Base-by-base conservation (phyloP, 768 basidiomycete species). In the Sarcodon sp. region DNA sequence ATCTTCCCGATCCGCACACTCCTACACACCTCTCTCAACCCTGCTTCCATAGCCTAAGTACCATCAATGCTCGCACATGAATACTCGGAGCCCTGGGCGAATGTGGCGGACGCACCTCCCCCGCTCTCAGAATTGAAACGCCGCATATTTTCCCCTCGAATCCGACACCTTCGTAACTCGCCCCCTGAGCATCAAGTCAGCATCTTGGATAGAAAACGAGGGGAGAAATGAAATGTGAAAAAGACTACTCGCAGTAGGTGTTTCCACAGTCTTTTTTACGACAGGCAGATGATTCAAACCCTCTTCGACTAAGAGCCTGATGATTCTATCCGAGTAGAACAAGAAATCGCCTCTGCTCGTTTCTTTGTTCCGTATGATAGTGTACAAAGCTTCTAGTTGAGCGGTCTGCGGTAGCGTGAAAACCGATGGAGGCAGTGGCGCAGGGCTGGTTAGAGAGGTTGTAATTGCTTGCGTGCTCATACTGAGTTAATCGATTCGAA, bases 101-200 rank as follows among this genome's bases (percentile, higher is more conserved):
- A 33, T 27, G 21, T 36, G 32, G 21, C 43, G 44, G 10, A 46
- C 13, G 55, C 57, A 83, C 84, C 79, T 94, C 90, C 54, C 94
- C 94, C 7, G 91, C 91, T 12, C 94, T 75, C 57, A 97, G 73
- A 58, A 97, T 97, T 4, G 89, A 92, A 18, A 97, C 92, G 12
- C 92, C 92, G 58, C 92, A 94, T 52, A 97, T 94, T 69, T 90
- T 89, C 6, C 94, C 94, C 59, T 94, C 84, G 58, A 99, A 99
- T 0, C 89, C 84, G 1, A 97, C 90, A 13, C 94, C 94, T 49
- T 88, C 77, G 61, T 93, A 96, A 7, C 71, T 72, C 46, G 79
- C 76, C 46, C 92, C 92, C 79, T 83, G 46, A 57, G 55, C 2
- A 55, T 47, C 12, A 15, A 45, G 33, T 18, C 47, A n/a, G 35